Conservation (phyloP, 2,329 filamentous ascomycete genomes). For the Penicillium expansum region DNA sequence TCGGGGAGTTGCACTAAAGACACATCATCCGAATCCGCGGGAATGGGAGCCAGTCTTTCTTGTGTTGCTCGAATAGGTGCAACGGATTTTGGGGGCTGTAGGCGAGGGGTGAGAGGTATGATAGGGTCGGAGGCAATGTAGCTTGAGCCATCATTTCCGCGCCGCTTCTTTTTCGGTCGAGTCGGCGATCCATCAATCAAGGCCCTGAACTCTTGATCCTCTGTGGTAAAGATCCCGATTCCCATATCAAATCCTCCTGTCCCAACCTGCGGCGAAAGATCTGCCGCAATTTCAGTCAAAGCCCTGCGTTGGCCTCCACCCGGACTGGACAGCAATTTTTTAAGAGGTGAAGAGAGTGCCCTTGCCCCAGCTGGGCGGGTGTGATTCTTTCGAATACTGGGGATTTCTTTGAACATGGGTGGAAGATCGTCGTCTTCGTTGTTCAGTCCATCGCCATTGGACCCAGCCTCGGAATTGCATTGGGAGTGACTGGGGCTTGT, state of each 20-base stretch:
- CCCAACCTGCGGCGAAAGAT: slow-evolving; percentile 41
- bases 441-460: slow-evolving; percentile 26
- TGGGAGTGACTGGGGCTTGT: slow-evolving; percentile 35
- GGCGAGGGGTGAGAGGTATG: slow-evolving; percentile 28
- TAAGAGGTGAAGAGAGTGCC: slow-evolving; percentile 29
- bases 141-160: slow-evolving; percentile 33
- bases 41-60: slow-evolving; percentile 12
- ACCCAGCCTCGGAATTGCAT: slow-evolving; percentile 24
- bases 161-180: slow-evolving; percentile 38
- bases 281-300: slow-evolving; percentile 44
- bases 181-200: slow-evolving; percentile 34
- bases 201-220: slow-evolving; percentile 41
- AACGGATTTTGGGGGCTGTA: slow-evolving; percentile 17
- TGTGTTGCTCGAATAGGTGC: slow-evolving; percentile 15
- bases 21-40: slow-evolving; percentile 14
- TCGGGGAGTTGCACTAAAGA: slow-evolving; percentile 14
- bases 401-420: slow-evolving; percentile 25
- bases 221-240: slow-evolving; percentile 39
- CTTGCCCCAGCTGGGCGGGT: slow-evolving; percentile 19
- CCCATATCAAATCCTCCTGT: slow-evolving; percentile 34
- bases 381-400: slow-evolving; percentile 19
- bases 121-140: slow-evolving; percentile 31
- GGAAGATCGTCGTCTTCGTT: slow-evolving; percentile 42
- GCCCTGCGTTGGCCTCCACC: slow-evolving; percentile 38
- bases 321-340: slow-evolving; percentile 39